Conservation (phyloP, 2,329 filamentous ascomycete genomes). For the Peltaster fructicola region DNA sequence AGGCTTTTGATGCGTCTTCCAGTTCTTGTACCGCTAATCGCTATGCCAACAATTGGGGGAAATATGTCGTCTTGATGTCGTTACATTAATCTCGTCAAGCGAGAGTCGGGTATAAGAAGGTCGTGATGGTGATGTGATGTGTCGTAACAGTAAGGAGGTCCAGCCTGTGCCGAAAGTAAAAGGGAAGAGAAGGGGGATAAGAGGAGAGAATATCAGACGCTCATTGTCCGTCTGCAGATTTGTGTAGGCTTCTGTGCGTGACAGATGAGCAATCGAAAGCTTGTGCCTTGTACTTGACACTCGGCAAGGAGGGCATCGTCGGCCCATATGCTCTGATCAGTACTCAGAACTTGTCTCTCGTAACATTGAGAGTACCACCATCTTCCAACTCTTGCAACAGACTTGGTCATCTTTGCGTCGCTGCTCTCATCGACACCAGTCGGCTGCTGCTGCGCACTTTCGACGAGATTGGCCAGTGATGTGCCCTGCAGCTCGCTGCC, state of each 20-base stretch:
- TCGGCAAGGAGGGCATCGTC: slow-evolving; percentile 61
- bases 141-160: slow-evolving; percentile 1
- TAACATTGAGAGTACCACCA: slow-evolving; percentile 98
- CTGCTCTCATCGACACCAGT: slow-evolving; percentile 23
- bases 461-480: slow-evolving; percentile 16
- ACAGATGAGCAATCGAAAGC: slow-evolving; percentile 78
- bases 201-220: slow-evolving; percentile 21
- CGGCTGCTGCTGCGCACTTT: slow-evolving; percentile 23
- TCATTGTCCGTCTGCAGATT: slow-evolving; percentile 29
- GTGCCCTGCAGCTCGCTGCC: slow-evolving; percentile 6
- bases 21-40: too few relatives aligned
- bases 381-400: slow-evolving; percentile 76
- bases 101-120: background rate
- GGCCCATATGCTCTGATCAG: slow-evolving; percentile 55
- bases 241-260: slow-evolving; percentile 62
- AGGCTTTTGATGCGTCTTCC: too few relatives aligned
- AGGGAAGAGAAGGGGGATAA: background rate
- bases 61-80: too few relatives aligned
- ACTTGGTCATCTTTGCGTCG: slow-evolving; percentile 77
- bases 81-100: too few relatives aligned
- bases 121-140: background rate
- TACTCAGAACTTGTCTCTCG: slow-evolving; percentile 37
- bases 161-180: too few relatives aligned
- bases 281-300: slow-evolving; percentile 73
- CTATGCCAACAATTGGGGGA: too few relatives aligned